These are phyloP conservation scores for Boletus reticulatus DNA, from an alignment of 768 basidiomycete species.

Conservation along the genomic window DNA sequence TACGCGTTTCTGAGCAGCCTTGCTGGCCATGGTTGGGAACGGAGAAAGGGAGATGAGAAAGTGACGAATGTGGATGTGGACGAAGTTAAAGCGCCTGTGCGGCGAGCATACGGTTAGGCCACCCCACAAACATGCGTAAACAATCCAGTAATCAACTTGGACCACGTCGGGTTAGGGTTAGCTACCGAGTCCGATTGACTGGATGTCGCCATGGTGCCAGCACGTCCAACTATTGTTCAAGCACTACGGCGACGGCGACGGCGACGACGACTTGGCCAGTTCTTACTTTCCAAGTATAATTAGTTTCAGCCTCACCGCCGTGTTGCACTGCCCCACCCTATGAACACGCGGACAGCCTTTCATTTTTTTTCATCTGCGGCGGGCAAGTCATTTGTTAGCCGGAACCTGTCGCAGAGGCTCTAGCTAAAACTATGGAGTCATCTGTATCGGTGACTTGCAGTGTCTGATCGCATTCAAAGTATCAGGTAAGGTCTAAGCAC, in stretches of 20 bases:
- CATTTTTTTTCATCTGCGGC: neutral
- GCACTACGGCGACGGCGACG: neutral
- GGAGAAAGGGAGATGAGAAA: neutral
- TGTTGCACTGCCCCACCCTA: constrained; percentile 5
- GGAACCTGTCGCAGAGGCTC: too few species aligned
- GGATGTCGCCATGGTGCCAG: constrained; percentile 12
- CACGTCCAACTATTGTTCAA: too few species aligned
- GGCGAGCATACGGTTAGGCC: constrained; percentile 19
- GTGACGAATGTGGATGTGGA: constrained; percentile 21
- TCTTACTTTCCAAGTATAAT: neutral
- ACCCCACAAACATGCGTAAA: constrained; percentile 30
- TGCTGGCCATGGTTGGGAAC: constrained; percentile 63
- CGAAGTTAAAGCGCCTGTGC: constrained; percentile 22
- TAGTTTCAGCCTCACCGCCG: neutral
- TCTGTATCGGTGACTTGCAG: too few species aligned
- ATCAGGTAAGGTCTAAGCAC: too few species aligned
- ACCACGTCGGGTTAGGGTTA: constrained; percentile 23
- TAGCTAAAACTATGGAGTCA: too few species aligned
- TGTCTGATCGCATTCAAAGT: too few species aligned
- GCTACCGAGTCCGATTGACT: neutral
- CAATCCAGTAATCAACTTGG: neutral
- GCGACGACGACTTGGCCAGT: neutral
- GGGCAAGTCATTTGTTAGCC: neutral
- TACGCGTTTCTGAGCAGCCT: constrained; percentile 85
- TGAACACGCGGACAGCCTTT: neutral